Evolutionary conservation across 2,329 filamentous ascomycete species (phyloP).

Genomic region (Sporothrix dimorphospora): DNA sequence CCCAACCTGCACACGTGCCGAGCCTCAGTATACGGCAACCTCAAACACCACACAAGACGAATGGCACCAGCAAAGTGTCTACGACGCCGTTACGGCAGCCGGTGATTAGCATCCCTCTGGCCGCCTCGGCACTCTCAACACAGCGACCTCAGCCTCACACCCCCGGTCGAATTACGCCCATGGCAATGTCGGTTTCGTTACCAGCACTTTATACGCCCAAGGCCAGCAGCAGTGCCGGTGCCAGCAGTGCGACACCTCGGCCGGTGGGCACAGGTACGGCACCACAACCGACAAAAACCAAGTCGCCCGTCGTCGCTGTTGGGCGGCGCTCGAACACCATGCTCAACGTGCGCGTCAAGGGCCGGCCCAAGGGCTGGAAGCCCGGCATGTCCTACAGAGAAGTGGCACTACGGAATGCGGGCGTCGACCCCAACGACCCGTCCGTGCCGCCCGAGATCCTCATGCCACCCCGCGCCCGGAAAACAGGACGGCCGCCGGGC

Average conservation of each 20-base stretch:
- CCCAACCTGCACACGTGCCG: not conserved
- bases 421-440: conserved; percentile 24
- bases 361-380: conserved; percentile 55
- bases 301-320: conserved; percentile 20
- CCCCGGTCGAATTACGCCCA: not conserved
- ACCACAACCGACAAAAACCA: not conserved
- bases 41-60: not conserved
- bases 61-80: not conserved
- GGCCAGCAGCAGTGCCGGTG: not conserved
- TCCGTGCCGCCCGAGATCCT: conserved; percentile 23
- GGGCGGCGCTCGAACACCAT: conserved; percentile 19
- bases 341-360: conserved; percentile 34
- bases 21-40: not conserved
- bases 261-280: not conserved
- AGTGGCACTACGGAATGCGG: conserved; percentile 32
- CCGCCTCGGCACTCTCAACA: not conserved
- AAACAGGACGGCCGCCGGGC: conserved; percentile 28
- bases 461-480: conserved; percentile 22
- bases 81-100: not conserved
- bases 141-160: not conserved
- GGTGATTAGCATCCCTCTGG: not conserved
- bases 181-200: not conserved
- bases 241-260: not conserved
- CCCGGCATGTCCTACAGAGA: conserved; percentile 41
- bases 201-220: not conserved